A percentile compares a stretch with the other conserved stretches of the same genome.
Evolutionary conservation across 805 yeast species (phyloP).

Genomic region (Suhomyces sp.): DNA sequence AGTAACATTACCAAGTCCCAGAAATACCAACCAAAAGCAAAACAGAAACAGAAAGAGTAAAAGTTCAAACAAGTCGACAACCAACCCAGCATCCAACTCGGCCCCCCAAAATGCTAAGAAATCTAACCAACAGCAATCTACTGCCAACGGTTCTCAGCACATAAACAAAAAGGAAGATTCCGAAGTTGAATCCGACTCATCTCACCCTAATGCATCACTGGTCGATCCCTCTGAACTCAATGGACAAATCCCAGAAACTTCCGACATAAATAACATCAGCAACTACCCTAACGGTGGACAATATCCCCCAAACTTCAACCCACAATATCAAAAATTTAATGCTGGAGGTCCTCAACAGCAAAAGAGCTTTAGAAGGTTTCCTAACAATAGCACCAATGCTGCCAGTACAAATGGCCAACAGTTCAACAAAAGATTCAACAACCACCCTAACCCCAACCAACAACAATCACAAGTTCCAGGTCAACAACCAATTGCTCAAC

Average conservation of each 20-base stretch:
- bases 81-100: conserved; percentile 7
- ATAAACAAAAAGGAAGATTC: conserved; percentile 11
- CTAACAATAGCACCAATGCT: conserved; percentile 17
- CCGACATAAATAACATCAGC: conserved; percentile 6
- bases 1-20: conserved; percentile 39
- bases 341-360: conserved; percentile 16
- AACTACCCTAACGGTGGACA: conserved; percentile 6
- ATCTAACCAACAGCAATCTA: neutral
- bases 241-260: conserved; percentile 1
- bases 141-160: conserved; percentile 5
- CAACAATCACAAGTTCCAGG: conserved; percentile 8
- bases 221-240: neutral
- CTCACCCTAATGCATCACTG: conserved; percentile 5
- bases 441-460: conserved; percentile 16
- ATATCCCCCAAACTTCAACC: conserved; percentile 11
- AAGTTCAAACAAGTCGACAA: conserved; percentile 21
- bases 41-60: conserved; percentile 28
- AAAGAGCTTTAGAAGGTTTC: conserved; percentile 30
- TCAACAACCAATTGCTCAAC: conserved; percentile 17
- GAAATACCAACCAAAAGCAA: conserved; percentile 24
- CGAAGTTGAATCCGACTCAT: conserved; percentile 1
- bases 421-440: conserved; percentile 18
- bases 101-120: conserved; percentile 4
- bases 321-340: conserved; percentile 14
- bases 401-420: conserved; percentile 16